Evolutionary conservation across 345 rosid genomes (phyloP), one percentile per base, ranked within the genome.

Genomic region (Carallia brachiata): DNA sequence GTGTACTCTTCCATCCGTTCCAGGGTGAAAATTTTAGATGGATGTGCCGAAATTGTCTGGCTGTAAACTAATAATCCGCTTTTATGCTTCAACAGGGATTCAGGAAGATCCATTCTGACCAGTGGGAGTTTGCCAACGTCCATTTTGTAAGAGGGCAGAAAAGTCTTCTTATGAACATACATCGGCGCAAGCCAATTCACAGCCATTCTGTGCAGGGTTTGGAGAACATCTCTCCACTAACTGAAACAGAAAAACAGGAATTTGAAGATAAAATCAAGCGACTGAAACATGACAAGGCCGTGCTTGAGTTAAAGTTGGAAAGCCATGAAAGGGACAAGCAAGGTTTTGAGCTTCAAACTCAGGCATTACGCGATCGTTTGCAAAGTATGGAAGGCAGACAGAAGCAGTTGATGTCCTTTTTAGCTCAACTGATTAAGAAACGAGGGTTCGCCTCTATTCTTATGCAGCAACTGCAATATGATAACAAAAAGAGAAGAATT

Each of bases 111-210:
- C 86, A 88, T 76, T 86, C 93, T 7, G 89, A 88, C 36, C 87
- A 74, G 53, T 88, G 88, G 89, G 93, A 86, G 71, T 88, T 88
- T 70, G 89, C 82, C 0, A 88, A 88, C 58, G 90, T 84, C 64
- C 89, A 81, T 55, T 88, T 86, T 55, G 60, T 86, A 31, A 73
- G 87, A 78, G 87, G 87, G 18, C 75, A 80, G 71, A 84, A 66
- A 54, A 82, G 84, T 68, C 85, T 88, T 52, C 74, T 88, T 16
- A 81, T 67, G 63, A 88, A 83, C 40, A 86, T 88, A 28, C 71
- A 72, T 62, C 75, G 92, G n/a, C 79, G 89, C 27, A 88, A 88
- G 76, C 89, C 89, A 23, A 71, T 88, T 61, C 88, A 88, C 57
- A 84, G 90, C 77, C 90, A 86, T 81, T 81, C 88, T 1, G 8